phyloP scores from a whole-genome alignment of 2,329 filamentous ascomycete genomes.

The Colletotrichum tofieldiae region DNA sequence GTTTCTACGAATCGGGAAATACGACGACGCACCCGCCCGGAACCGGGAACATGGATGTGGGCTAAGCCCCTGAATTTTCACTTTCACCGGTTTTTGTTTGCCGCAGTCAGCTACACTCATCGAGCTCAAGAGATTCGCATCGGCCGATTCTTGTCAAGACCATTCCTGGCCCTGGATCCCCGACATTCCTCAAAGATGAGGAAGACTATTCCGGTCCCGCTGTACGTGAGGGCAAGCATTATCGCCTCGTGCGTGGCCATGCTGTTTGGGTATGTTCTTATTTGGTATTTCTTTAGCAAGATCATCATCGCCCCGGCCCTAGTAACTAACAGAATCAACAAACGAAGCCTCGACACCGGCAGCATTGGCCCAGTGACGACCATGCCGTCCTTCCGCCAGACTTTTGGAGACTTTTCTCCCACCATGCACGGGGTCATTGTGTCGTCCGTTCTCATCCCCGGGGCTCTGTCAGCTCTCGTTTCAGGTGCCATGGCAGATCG shows the following conservation, averaged over 20 bases:
- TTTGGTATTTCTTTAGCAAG: neutral
- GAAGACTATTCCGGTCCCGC: constrained; percentile 41
- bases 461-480: constrained; percentile 72
- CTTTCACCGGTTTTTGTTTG: neutral
- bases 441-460: constrained; percentile 72
- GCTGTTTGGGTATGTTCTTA: constrained; percentile 49
- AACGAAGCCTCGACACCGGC: constrained; percentile 58
- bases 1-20: neutral
- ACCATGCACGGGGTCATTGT: constrained; percentile 73
- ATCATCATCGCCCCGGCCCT: no score
- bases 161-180: neutral
- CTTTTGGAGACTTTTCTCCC: constrained; percentile 68
- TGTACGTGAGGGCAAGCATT: constrained; percentile 51
- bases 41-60: neutral
- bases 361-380: constrained; percentile 73
- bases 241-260: constrained; percentile 52
- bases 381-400: constrained; percentile 67
- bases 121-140: neutral
- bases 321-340: constrained; percentile 6
- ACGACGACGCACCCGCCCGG: neutral
- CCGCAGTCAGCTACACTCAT: neutral
- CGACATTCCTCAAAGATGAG: neutral
- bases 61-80: neutral
- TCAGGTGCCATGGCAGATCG: constrained; percentile 69
- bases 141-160: neutral